Conservation (phyloP, 441 rosid genomes). For the Pelargonium myrrhifolium region DNA sequence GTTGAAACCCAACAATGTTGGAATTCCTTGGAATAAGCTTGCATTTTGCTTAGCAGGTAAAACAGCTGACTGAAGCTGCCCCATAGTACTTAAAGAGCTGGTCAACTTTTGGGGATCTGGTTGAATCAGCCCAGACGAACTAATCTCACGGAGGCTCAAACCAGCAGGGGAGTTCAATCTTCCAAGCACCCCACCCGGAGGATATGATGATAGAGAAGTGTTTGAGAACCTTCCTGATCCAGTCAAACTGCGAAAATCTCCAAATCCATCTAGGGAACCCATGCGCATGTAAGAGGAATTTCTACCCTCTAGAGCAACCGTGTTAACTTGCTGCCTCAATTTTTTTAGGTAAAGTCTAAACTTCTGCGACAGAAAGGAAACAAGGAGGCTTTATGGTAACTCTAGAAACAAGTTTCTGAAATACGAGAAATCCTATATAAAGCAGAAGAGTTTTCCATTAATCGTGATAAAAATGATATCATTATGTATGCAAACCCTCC, state of each 20-base stretch:
- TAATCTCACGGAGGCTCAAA: conserved; percentile 51
- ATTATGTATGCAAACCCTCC: neutral
- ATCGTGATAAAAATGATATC: conserved; percentile 15
- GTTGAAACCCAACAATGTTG: conserved; percentile 44
- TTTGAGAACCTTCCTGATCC: conserved; percentile 46
- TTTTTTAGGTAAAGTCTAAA: conserved; percentile 77
- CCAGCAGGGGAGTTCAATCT: conserved; percentile 54
- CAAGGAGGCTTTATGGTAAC: neutral
- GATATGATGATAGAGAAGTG: conserved; percentile 39
- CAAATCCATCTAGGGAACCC: conserved; percentile 43
- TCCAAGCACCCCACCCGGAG: conserved; percentile 57
- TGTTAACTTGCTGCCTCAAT: conserved; percentile 61
- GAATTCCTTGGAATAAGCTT: conserved; percentile 61
- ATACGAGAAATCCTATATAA: neutral
- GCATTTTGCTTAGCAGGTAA: conserved; percentile 35
- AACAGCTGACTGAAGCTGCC: conserved; percentile 34
- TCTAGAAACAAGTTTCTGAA: neutral
- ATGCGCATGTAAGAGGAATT: conserved; percentile 54
- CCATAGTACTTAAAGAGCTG: conserved; percentile 34
- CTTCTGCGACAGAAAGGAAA: conserved; percentile 40
- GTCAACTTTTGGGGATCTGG: conserved; percentile 37
- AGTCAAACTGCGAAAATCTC: conserved; percentile 45
- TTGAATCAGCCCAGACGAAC: conserved; percentile 45
- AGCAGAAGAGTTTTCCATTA: conserved; percentile 17
- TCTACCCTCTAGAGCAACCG: conserved; percentile 55